Evolutionary conservation across 2,329 filamentous ascomycete species (phyloP), one percentile per base, ranked within the genome.

Genomic region (Macrophomina phaseolina): DNA sequence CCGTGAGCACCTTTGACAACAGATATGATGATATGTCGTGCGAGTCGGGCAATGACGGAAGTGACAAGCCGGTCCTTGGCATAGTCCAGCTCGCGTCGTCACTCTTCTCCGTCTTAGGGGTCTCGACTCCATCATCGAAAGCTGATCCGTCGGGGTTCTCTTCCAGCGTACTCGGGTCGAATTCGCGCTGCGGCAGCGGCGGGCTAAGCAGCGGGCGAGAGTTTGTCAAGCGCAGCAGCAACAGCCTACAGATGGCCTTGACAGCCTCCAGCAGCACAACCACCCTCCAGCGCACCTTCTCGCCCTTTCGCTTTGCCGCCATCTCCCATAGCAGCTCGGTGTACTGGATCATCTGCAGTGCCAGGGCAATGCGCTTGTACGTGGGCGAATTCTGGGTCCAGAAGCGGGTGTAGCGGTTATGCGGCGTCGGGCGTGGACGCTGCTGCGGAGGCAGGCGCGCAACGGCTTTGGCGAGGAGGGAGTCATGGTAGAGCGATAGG

Each of bases 311-410:
- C 80, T 97, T 96, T 34, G 94, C 94, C 34, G 91, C 88, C 95
- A 99, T 99, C 78, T 99, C 95, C 86, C 94, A 95, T n/a, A 99
- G 82, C 36, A 99, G 83, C 80, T 99, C 93, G 0, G 94, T 97
- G 76, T 98, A 98, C 71, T 95, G 91, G 32, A 97, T 91, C 81
- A 97, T 91, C 76, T 97, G 93, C 58, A 99, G 82, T 4, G 93
- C 83, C 70, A 94, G 85, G 48, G 94, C 94, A 65, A 96, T 88
- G 67, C 91, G 87, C 67, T 90, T 88, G 79, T 99, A 99, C 9
- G 92, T 84, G 4, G 85, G 83, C 73, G 86, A 89, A 65, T 84
- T 83, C 58, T 84, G 81, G 18, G 84, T 83, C 85, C 87, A 90
- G 76, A 88, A 89, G 69, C 84, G 84, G 45, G 88, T 90, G 73